These are phyloP conservation scores for Pyrenochaeta sp. DNA, from an alignment of 2,329 filamentous ascomycete species.

Conservation along the genomic window DNA sequence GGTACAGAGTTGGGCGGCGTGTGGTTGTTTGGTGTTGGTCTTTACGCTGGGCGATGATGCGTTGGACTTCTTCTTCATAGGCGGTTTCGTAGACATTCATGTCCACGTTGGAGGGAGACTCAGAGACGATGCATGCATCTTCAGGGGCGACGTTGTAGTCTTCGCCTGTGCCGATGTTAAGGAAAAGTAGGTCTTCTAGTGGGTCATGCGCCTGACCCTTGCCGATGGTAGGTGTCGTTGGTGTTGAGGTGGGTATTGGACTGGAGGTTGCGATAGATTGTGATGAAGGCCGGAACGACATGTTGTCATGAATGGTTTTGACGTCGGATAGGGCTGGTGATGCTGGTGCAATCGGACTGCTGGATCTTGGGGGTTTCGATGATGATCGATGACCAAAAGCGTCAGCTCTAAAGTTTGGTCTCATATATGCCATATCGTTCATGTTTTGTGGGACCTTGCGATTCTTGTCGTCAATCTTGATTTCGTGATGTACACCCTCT, in stretches of 20 bases:
- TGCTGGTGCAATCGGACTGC: constrained; percentile 28
- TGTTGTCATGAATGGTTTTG: constrained; percentile 41
- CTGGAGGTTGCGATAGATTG: constrained; percentile 31
- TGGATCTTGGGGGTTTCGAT: constrained; percentile 16
- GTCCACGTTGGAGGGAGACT: constrained; percentile 84
- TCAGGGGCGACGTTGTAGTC: constrained; percentile 51
- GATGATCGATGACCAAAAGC: constrained; percentile 8
- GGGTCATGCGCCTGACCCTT: constrained; percentile 71
- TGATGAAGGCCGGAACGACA: constrained; percentile 41
- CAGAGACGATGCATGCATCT: constrained; percentile 69
- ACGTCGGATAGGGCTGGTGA: constrained; percentile 24
- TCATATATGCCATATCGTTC: constrained; percentile 30
- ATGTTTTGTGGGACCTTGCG: constrained; percentile 26
- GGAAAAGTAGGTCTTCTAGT: constrained; percentile 70
- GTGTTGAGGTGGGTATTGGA: constrained; percentile 23
- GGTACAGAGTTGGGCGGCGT: constrained; percentile 64
- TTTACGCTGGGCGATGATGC: constrained; percentile 65
- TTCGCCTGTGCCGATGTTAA: constrained; percentile 77
- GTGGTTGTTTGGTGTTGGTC: constrained; percentile 39
- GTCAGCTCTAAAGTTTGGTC: constrained; percentile 23
- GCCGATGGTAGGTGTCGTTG: constrained; percentile 40
- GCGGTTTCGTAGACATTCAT: constrained; percentile 90
- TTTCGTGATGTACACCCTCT: constrained; percentile 62
- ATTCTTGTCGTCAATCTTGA: constrained; percentile 46
- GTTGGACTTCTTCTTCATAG: constrained; percentile 81